Percentiles rank a stretch among this genome's conserved stretches.
These are phyloP conservation scores for Periconia digitata DNA, from an alignment of 2,329 filamentous ascomycete species.

Conservation along the genomic window DNA sequence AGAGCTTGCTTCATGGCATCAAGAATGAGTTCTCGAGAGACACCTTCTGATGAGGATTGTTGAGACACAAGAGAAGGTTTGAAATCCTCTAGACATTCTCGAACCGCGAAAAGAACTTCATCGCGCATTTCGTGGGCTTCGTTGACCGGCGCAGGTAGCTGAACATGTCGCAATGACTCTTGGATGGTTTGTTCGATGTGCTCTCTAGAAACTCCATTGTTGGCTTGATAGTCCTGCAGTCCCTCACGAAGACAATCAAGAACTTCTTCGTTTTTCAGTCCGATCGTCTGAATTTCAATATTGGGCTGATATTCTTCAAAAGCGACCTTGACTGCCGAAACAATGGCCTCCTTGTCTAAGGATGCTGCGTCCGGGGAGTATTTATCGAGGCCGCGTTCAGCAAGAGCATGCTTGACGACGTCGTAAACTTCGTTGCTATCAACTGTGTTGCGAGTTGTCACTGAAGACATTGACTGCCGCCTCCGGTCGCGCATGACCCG, in stretches of 20 bases:
- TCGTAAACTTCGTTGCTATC: constrained; percentile 86
- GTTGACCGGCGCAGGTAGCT: constrained; percentile 70
- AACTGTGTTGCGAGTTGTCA: constrained; percentile 63
- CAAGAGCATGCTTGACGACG: constrained; percentile 73
- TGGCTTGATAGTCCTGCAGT: constrained; percentile 70
- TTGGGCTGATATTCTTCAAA: constrained; percentile 88
- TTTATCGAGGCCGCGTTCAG: constrained; percentile 52
- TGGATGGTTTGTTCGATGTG: constrained; percentile 84
- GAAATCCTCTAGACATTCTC: constrained; percentile 83
- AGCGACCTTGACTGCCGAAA: constrained; percentile 83
- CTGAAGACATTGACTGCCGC: constrained; percentile 64
- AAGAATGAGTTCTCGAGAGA: constrained; percentile 58
- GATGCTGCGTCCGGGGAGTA: constrained; percentile 46
- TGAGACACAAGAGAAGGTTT: constrained; percentile 54
- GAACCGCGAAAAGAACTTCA: constrained; percentile 80
- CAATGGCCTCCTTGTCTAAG: constrained; percentile 74
- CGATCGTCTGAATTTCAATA: constrained; percentile 86
- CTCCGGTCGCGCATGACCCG: constrained; percentile 75
- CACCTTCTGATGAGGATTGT: constrained; percentile 41
- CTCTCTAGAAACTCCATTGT: constrained; percentile 68
- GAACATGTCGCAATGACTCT: constrained; percentile 81
- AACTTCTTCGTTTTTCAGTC: constrained; percentile 87
- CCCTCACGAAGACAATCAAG: constrained; percentile 84
- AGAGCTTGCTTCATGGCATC: constrained; percentile 62
- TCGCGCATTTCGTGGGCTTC: constrained; percentile 73